Conservation (phyloP, 208 protist species). For the Sergeia podlipaevii region DNA sequence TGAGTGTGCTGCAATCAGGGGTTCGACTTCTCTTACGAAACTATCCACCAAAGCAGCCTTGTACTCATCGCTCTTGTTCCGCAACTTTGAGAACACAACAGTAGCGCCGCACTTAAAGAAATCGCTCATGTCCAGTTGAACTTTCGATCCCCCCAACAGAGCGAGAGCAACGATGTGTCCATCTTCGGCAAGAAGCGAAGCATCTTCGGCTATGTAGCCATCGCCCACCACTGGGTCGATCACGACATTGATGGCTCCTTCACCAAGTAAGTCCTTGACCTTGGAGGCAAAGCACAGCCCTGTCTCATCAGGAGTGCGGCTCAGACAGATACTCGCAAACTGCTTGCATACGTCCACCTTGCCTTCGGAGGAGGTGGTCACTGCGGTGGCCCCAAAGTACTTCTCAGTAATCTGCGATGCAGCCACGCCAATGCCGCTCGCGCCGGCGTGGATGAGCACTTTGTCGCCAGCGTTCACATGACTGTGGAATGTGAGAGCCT, state of each 20-base stretch:
- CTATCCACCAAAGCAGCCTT: slow-evolving; percentile 25
- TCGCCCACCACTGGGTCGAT: slow-evolving; percentile 49
- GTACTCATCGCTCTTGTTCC: slow-evolving; percentile 27
- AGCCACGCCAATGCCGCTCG: slow-evolving; percentile 69
- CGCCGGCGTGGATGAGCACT: slow-evolving; percentile 69
- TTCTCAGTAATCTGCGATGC: slow-evolving; percentile 49
- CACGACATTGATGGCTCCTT: slow-evolving; percentile 24
- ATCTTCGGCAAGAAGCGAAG: slow-evolving; percentile 25
- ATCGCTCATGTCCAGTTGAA: slow-evolving; percentile 20
- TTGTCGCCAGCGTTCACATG: slow-evolving; percentile 27
- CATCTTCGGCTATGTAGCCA: slow-evolving; percentile 29
- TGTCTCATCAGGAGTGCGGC: slow-evolving; percentile 22
- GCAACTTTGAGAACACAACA: slow-evolving; percentile 37
- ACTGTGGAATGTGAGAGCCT: slow-evolving; percentile 45
- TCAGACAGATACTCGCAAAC: slow-evolving; percentile 18
- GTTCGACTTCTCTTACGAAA: slow-evolving; percentile 27
- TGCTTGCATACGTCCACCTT: slow-evolving; percentile 37
- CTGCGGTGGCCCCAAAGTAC: slow-evolving; percentile 27
- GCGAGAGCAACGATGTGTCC: slow-evolving; percentile 27
- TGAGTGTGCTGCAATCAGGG: slow-evolving; percentile 12
- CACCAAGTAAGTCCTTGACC: slow-evolving; percentile 11
- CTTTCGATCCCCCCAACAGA: slow-evolving; percentile 26
- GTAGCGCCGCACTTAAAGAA: slow-evolving; percentile 23
- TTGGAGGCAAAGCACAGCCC: slow-evolving; percentile 27
- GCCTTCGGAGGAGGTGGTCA: slow-evolving; percentile 25